Percentiles rank a stretch among this genome's conserved stretches.
Evolutionary conservation across 768 basidiomycete species (phyloP).

Genomic region (Serendipita vermifera): DNA sequence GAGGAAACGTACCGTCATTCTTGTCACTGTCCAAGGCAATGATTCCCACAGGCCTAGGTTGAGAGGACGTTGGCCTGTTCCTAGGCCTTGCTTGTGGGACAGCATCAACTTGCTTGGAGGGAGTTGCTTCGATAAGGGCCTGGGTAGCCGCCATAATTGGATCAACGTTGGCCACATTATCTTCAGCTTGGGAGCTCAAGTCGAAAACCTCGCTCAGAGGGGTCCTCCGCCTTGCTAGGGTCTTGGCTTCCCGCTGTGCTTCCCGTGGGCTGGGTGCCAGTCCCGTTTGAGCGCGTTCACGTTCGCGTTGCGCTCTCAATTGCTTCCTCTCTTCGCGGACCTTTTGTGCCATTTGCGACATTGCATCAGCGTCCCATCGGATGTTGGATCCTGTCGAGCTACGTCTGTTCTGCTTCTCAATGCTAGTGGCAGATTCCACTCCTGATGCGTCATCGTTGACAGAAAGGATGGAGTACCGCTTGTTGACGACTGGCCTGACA

Average conservation of each 20-base stretch:
- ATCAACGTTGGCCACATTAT: background rate
- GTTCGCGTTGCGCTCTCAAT: background rate
- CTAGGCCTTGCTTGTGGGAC: background rate
- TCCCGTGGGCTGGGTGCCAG: background rate
- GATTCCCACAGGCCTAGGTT: background rate
- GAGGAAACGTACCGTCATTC: background rate
- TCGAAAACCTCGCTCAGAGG: background rate
- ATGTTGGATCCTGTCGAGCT: background rate
- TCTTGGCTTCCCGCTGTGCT: background rate
- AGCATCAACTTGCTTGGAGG: background rate
- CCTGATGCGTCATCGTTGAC: background rate
- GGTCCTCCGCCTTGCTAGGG: background rate
- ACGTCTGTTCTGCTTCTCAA: background rate
- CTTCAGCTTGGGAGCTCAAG: background rate
- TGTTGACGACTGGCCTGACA: too few relatives aligned
- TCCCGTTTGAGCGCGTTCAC: background rate
- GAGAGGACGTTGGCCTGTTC: background rate
- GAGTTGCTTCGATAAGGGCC: background rate
- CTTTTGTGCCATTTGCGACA: background rate
- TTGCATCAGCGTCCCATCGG: conserved; percentile 5
- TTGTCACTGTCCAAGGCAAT: background rate
- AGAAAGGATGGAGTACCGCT: conserved; percentile 7
- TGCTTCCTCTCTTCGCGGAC: background rate
- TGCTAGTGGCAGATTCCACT: background rate
- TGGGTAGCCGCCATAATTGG: background rate